Evolutionary conservation across 2,329 filamentous ascomycete genomes (phyloP).

Genomic region (Tolypocladium amazonense): DNA sequence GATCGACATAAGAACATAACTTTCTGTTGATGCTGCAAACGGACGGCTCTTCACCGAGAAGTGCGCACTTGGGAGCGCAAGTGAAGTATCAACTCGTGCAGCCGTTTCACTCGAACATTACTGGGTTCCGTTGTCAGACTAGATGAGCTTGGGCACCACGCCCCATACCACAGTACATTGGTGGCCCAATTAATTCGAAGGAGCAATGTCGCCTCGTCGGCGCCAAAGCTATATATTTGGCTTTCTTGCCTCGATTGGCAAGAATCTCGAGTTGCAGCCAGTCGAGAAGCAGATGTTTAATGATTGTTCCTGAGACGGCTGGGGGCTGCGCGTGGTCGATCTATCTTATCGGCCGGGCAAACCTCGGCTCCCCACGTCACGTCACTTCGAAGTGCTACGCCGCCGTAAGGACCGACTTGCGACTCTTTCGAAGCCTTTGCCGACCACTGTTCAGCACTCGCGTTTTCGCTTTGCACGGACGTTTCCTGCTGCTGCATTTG

Average conservation of each 20-base stretch:
- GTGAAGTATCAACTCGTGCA: background rate
- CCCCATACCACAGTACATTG: background rate
- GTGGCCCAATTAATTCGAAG: no score
- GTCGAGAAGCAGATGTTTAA: background rate
- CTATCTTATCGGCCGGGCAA: conserved; percentile 2
- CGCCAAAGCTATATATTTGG: background rate
- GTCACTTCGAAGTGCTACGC: background rate
- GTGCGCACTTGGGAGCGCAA: background rate
- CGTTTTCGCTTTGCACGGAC: background rate
- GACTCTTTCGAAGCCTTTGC: background rate
- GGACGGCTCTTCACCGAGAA: background rate
- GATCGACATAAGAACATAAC: background rate
- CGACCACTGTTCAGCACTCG: background rate
- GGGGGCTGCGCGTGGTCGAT: background rate
- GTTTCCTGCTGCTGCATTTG: background rate
- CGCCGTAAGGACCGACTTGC: background rate
- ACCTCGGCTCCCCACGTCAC: conserved; percentile 7
- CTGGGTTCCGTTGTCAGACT: background rate
- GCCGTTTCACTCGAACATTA: background rate
- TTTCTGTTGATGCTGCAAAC: background rate
- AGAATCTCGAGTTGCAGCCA: background rate
- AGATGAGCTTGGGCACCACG: background rate
- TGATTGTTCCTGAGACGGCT: background rate
- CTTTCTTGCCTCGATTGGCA: background rate
- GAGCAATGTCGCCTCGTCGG: background rate